A percentile compares a stretch with the other conserved stretches of the same genome.
Evolutionary conservation across 2,329 filamentous ascomycete species (phyloP).

Genomic region (Monosporascus sp.): DNA sequence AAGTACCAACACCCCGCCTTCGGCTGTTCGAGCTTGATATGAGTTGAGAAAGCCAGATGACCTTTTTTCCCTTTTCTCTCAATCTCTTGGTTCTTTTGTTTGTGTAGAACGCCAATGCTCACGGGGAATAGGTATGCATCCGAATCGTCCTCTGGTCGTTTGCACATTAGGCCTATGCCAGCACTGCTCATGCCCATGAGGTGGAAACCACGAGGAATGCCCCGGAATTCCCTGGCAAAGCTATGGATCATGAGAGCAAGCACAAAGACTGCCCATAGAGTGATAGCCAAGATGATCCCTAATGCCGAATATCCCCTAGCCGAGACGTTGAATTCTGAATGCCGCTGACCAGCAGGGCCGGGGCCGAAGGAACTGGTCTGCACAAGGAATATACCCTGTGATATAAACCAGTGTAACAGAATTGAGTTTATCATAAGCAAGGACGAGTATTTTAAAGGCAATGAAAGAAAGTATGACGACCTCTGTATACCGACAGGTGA

Average conservation of each 20-base stretch:
- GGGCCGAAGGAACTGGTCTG: neutral
- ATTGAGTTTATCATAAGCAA: neutral
- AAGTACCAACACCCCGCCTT: too few species aligned
- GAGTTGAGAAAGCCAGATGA: too few species aligned
- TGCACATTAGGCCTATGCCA: too few species aligned
- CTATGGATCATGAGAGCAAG: neutral
- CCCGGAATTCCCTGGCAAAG: too few species aligned
- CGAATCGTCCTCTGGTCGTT: too few species aligned
- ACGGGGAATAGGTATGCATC: too few species aligned
- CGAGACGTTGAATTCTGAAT: neutral
- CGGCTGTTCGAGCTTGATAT: too few species aligned
- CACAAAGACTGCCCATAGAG: neutral
- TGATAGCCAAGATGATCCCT: neutral
- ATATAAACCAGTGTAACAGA: slow-evolving; percentile 2
- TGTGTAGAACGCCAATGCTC: too few species aligned
- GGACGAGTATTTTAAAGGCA: neutral
- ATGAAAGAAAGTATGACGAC: slow-evolving; percentile 1
- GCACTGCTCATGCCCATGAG: too few species aligned
- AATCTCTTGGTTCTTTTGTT: too few species aligned
- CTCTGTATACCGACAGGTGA: slow-evolving; percentile 1
- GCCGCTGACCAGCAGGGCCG: neutral
- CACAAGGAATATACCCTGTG: slow-evolving; percentile 4
- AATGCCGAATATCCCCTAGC: neutral
- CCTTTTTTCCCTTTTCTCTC: too few species aligned
- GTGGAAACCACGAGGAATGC: too few species aligned